These are phyloP conservation scores for Xylariaceae sp. DNA, from an alignment of 2,329 filamentous ascomycete genomes.

Conservation along the genomic window DNA sequence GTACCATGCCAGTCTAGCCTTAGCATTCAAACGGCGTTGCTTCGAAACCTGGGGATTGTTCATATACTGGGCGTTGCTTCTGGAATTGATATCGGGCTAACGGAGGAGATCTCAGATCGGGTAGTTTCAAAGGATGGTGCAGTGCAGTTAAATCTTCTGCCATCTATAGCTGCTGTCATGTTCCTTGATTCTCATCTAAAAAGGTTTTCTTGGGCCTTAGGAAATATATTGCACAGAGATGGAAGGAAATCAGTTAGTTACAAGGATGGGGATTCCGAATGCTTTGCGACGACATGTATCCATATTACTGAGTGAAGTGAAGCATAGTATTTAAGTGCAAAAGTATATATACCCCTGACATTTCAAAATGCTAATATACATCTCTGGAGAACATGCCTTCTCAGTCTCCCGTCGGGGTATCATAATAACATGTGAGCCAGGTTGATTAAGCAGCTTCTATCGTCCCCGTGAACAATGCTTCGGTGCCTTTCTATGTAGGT, in stretches of 20 bases:
- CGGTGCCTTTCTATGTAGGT: too few relatives aligned
- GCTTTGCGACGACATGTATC: neutral
- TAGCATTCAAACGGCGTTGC: conserved; percentile 35
- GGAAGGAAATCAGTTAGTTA: neutral
- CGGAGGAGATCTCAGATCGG: neutral
- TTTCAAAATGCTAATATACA: conserved; percentile 6
- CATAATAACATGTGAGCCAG: neutral
- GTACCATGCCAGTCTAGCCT: conserved; percentile 27
- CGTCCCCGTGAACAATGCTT: too few relatives aligned
- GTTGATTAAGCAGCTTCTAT: neutral
- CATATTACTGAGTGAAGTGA: conserved; percentile 3
- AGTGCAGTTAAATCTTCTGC: too few relatives aligned
- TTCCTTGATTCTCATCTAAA: too few relatives aligned
- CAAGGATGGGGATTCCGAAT: neutral
- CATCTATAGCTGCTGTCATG: too few relatives aligned
- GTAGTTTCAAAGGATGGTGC: neutral
- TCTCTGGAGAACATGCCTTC: neutral
- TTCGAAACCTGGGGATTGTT: conserved; percentile 10
- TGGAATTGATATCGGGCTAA: conserved; percentile 8
- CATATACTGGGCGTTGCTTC: conserved; percentile 16
- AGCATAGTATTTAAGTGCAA: too few relatives aligned
- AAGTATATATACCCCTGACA: conserved; percentile 17
- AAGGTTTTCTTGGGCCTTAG: neutral
- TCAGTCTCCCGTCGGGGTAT: conserved; percentile 2
- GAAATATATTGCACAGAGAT: neutral